Percentiles rank a stretch among this genome's conserved stretches.
Conservation (phyloP, 108 stramenopile genomes). For the Stephanodiscus triporus region DNA sequence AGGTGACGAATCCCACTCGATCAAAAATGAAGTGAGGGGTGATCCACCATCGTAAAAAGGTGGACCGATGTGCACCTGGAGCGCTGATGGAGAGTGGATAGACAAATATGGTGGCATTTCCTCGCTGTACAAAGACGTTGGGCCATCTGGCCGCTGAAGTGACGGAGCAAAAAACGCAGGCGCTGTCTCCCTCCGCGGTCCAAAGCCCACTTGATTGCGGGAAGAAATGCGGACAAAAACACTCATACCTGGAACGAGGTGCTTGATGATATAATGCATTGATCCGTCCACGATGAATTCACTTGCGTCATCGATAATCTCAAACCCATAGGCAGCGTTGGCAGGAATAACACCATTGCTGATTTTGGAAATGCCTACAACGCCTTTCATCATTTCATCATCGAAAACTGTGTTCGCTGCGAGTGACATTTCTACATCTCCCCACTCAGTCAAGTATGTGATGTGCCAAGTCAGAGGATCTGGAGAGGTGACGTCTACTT, state of each 20-base stretch:
- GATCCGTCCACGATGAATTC: constrained; percentile 15
- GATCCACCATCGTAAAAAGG: constrained; percentile 77
- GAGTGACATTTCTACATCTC: constrained; percentile 46
- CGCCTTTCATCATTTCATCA: constrained; percentile 18
- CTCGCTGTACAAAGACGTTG: constrained; percentile 52
- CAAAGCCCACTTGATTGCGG: constrained; percentile 59
- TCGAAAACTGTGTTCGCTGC: constrained; percentile 33
- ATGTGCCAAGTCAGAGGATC: constrained; percentile 52
- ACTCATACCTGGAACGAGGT: constrained; percentile 54
- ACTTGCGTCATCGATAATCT: constrained; percentile 21
- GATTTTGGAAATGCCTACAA: constrained; percentile 27
- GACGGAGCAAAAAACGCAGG: constrained; percentile 48
- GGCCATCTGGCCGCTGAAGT: constrained; percentile 49
- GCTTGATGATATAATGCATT: constrained; percentile 45
- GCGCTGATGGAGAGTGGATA: constrained; percentile 39
- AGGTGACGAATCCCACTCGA: constrained; percentile 80
- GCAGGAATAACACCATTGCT: constrained; percentile 33
- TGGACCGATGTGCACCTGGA: constrained; percentile 63
- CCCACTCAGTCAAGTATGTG: constrained; percentile 71
- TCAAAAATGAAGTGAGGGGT: constrained; percentile 65
- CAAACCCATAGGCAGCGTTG: constrained; percentile 44
- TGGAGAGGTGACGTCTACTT: constrained; percentile 61
- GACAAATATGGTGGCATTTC: constrained; percentile 45
- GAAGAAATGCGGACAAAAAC: constrained; percentile 61
- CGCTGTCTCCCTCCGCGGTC: constrained; percentile 52